Evolutionary conservation across 2,329 filamentous ascomycete species (phyloP).

Genomic region (Dactylellina leptospora): DNA sequence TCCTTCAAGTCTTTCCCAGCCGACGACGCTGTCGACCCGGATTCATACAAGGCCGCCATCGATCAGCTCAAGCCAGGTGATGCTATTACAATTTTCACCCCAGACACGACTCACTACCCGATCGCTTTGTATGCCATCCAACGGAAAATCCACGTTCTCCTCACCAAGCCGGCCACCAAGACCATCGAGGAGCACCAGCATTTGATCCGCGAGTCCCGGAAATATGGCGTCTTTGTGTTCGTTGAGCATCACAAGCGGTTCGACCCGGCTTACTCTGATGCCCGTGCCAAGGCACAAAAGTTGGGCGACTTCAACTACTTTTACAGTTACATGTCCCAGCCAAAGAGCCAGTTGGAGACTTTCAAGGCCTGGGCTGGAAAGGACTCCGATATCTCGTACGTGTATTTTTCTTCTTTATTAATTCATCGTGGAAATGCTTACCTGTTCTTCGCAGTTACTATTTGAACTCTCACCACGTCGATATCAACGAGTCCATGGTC

Average conservation of each 20-base stretch:
- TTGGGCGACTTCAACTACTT: constrained; percentile 98
- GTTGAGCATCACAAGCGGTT: constrained; percentile 97
- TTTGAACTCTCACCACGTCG: constrained; percentile 92
- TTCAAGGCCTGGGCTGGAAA: constrained; percentile 94
- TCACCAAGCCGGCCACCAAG: constrained; percentile 94
- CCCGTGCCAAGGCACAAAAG: constrained; percentile 75
- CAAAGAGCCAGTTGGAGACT: constrained; percentile 88
- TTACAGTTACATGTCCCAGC: constrained; percentile 95
- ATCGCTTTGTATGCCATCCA: constrained; percentile 93
- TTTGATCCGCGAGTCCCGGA: constrained; percentile 75
- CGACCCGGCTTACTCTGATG: constrained; percentile 91
- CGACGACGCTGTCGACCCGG: constrained; percentile 76
- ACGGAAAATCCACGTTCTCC: constrained; percentile 84
- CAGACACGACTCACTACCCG: constrained; percentile 89
- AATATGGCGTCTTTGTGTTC: constrained; percentile 85
- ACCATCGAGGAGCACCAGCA: constrained; percentile 79
- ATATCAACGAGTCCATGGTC: constrained; percentile 92
- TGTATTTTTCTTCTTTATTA: background rate
- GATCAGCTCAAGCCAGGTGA: constrained; percentile 81
- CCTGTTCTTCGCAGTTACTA: constrained; percentile 73
- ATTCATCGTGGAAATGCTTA: background rate
- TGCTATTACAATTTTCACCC: constrained; percentile 95
- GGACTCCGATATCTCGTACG: constrained; percentile 77
- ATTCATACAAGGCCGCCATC: constrained; percentile 88
- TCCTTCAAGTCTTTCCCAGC: constrained; percentile 84